phyloP scores from a whole-genome alignment of 2,329 filamentous ascomycete genomes.

The Chrysoporthe cubensis region DNA sequence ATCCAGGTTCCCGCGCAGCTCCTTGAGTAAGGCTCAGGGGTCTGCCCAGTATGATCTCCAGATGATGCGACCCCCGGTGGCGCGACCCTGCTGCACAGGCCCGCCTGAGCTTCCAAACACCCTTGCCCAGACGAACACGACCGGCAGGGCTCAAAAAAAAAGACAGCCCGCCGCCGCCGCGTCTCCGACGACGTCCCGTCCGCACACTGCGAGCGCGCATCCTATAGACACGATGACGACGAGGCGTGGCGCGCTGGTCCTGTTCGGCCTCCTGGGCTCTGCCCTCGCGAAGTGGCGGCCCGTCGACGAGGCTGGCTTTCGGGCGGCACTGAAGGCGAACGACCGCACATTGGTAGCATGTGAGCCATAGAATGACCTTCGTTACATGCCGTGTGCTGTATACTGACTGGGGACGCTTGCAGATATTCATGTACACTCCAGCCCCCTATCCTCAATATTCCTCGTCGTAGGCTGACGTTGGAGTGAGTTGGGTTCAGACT shows the following conservation, averaged over 20 bases:
- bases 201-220: not conserved
- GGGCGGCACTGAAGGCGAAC: conserved; percentile 9
- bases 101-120: not conserved
- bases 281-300: conserved; percentile 15
- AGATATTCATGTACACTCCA: conserved; percentile 15
- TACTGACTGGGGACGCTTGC: not conserved
- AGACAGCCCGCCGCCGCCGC: not conserved
- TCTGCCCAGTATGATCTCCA: conserved; percentile 24
- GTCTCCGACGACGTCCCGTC: not conserved
- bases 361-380: conserved; percentile 5
- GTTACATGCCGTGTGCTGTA: too few relatives aligned
- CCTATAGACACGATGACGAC: conserved; percentile 5
- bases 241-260: not conserved
- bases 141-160: not conserved
- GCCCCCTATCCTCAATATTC: not conserved
- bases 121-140: conserved; percentile 4
- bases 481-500: not conserved
- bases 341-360: conserved; percentile 23
- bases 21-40: conserved; percentile 13
- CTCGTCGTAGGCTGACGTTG: not conserved
- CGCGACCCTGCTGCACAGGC: not conserved
- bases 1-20: not conserved
- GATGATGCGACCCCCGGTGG: conserved; percentile 18
- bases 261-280: not conserved
- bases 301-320: conserved; percentile 15